phyloP scores from a whole-genome alignment of 192 early-diverging fungal genomes.

The Haplosporangium gracile region DNA sequence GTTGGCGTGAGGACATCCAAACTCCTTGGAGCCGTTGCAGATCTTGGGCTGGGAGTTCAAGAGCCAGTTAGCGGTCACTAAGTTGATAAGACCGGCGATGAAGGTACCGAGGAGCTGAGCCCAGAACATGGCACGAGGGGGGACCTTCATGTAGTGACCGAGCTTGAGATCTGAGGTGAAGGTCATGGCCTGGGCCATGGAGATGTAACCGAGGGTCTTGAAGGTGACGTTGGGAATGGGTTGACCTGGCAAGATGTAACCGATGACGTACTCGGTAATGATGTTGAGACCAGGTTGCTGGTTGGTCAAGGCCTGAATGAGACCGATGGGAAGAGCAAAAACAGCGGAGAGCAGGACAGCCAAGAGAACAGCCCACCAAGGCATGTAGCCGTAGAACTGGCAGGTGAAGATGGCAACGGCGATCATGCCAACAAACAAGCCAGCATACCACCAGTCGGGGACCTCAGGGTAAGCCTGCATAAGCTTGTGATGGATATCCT shows the following conservation, averaged over 20 bases:
- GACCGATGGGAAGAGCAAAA: constrained; percentile 66
- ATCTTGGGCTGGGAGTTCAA: constrained; percentile 50
- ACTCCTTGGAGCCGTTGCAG: constrained; percentile 43
- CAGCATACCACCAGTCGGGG: constrained; percentile 63
- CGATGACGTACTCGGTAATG: constrained; percentile 69
- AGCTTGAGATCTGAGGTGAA: constrained; percentile 80
- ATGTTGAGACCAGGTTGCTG: constrained; percentile 63
- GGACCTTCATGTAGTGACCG: constrained; percentile 29
- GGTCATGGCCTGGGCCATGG: constrained; percentile 78
- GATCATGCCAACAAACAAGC: constrained; percentile 44
- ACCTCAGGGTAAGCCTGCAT: constrained; percentile 73
- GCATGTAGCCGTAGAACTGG: constrained; percentile 39
- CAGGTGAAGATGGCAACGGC: constrained; percentile 44
- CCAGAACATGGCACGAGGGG: constrained; percentile 59
- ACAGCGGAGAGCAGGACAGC: constrained; percentile 44
- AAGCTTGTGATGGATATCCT: constrained; percentile 70
- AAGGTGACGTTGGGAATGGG: constrained; percentile 64
- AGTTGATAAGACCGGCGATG: constrained; percentile 64
- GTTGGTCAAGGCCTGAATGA: constrained; percentile 66
- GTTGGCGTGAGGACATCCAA: constrained; percentile 52
- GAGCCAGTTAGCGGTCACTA: constrained; percentile 55
- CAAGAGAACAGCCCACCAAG: constrained; percentile 62
- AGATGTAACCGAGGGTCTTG: constrained; percentile 65
- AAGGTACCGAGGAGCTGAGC: constrained; percentile 69
- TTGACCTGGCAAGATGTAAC: constrained; percentile 66